Conservation (phyloP, 192 early-diverging fungal species). For the Radiomyces spectabilis region DNA sequence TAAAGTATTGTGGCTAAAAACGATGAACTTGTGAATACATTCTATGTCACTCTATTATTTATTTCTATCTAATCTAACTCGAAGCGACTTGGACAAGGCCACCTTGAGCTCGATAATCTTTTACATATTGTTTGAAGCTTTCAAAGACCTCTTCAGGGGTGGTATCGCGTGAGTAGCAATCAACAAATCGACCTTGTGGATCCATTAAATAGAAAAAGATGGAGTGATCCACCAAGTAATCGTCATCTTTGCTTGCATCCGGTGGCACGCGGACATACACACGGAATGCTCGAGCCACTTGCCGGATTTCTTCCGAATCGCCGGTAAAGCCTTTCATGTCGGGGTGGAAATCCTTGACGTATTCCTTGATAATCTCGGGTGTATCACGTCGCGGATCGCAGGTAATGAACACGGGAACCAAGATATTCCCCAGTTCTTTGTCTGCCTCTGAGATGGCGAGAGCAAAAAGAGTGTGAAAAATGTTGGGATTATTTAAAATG, state of each 20-base stretch:
- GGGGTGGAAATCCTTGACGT: slow-evolving; percentile 87
- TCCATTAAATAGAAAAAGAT: slow-evolving; percentile 98
- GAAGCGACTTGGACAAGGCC: too few relatives aligned
- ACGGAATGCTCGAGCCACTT: slow-evolving; percentile 85
- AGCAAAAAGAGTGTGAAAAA: neutral
- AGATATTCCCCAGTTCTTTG: slow-evolving; percentile 14
- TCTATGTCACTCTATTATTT: too few relatives aligned
- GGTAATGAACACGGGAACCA: slow-evolving; percentile 91
- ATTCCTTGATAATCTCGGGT: slow-evolving; percentile 67
- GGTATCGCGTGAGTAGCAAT: slow-evolving; percentile 83
- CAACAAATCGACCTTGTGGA: slow-evolving; percentile 83
- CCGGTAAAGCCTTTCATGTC: slow-evolving; percentile 91
- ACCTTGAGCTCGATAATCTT: slow-evolving; percentile 35
- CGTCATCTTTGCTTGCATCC: slow-evolving; percentile 64
- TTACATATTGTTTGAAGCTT: slow-evolving; percentile 45
- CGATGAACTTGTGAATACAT: too few relatives aligned
- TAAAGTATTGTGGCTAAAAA: too few relatives aligned
- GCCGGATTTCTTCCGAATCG: slow-evolving; percentile 71
- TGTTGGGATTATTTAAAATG: neutral
- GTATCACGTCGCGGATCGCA: slow-evolving; percentile 96
- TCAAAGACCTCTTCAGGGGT: slow-evolving; percentile 51
- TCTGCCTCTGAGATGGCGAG: slow-evolving; percentile 5
- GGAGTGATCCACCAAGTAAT: slow-evolving; percentile 97
- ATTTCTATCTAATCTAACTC: too few relatives aligned
- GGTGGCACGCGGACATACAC: slow-evolving; percentile 93